Conservation (phyloP, 768 basidiomycete species). For the Auricularia sp. region DNA sequence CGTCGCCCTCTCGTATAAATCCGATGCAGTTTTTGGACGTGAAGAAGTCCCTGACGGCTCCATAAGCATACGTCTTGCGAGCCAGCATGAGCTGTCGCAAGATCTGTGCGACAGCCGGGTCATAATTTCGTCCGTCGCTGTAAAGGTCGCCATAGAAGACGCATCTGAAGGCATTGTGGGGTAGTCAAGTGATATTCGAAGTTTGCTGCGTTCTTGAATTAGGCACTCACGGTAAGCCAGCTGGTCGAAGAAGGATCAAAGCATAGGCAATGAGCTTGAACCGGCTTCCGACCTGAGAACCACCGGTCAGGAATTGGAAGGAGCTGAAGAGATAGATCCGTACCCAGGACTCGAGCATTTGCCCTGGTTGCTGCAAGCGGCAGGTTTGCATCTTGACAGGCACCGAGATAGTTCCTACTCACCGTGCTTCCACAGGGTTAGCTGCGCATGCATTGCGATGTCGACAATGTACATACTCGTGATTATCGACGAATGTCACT, state of each 20-base stretch:
- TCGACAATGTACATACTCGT: slow-evolving; percentile 48
- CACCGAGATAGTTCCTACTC: slow-evolving; percentile 12
- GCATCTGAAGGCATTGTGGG: slow-evolving; percentile 37
- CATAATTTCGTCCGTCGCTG: slow-evolving; percentile 57
- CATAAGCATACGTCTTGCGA: slow-evolving; percentile 61
- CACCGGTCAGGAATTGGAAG: background rate
- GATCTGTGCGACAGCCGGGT: slow-evolving; percentile 38
- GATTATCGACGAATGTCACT: slow-evolving; percentile 86
- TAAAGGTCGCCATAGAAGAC: slow-evolving; percentile 84
- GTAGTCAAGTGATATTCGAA: background rate
- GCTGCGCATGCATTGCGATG: slow-evolving; percentile 4
- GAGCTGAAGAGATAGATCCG: slow-evolving; percentile 12
- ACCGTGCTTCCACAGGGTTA: slow-evolving; percentile 44
- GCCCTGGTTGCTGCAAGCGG: slow-evolving; percentile 46
- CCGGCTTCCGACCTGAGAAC: slow-evolving; percentile 44
- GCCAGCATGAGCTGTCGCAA: slow-evolving; percentile 46
- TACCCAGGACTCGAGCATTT: slow-evolving; percentile 78
- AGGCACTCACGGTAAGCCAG: slow-evolving; percentile 60
- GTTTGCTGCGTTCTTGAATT: background rate
- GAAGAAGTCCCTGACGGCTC: slow-evolving; percentile 50
- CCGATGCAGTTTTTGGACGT: slow-evolving; percentile 54
- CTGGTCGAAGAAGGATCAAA: slow-evolving; percentile 57
- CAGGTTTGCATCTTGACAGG: slow-evolving; percentile 3
- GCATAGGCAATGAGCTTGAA: slow-evolving; percentile 82
- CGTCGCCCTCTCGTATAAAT: slow-evolving; percentile 54